Percentiles rank a stretch among this genome's conserved stretches.
Conservation (phyloP, 2,329 filamentous ascomycete species). For the Chaetomium sp. region DNA sequence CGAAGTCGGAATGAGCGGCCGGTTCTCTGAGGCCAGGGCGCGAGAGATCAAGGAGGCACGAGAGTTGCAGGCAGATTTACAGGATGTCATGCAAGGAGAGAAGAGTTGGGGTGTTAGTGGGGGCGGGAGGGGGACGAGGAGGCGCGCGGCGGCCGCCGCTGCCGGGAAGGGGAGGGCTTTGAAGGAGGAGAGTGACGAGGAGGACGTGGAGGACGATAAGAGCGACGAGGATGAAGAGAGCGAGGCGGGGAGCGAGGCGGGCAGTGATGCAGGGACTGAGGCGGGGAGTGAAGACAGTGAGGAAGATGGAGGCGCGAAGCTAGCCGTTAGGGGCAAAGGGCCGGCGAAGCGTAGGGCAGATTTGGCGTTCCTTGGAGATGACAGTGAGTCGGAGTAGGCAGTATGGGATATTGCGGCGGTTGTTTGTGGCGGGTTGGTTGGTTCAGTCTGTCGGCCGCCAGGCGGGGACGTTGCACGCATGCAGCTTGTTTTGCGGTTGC, state of each 20-base stretch:
- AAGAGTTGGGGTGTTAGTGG: conserved; percentile 61
- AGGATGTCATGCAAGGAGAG: conserved; percentile 76
- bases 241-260: conserved; percentile 23
- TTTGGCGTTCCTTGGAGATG: conserved; percentile 61
- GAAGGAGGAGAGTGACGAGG: conserved; percentile 25
- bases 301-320: conserved; percentile 24
- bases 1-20: conserved; percentile 80
- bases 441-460: background rate
- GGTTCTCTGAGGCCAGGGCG: conserved; percentile 80
- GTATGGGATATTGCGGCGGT: background rate
- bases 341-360: conserved; percentile 42
- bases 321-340: conserved; percentile 28
- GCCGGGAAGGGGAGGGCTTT: conserved; percentile 22
- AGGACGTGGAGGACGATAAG: too few species aligned
- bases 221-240: conserved; percentile 23
- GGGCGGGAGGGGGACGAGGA: conserved; percentile 35
- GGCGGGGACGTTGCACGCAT: background rate
- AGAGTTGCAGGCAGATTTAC: conserved; percentile 77
- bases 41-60: conserved; percentile 79
- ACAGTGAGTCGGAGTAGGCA: conserved; percentile 59
- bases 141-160: conserved; percentile 34
- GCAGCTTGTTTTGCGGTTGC: too few species aligned
- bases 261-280: conserved; percentile 16
- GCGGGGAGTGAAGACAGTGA: conserved; percentile 26
- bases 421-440: background rate